phyloP scores from a whole-genome alignment of 306 rosid genomes.

The Castanea mollissima region DNA sequence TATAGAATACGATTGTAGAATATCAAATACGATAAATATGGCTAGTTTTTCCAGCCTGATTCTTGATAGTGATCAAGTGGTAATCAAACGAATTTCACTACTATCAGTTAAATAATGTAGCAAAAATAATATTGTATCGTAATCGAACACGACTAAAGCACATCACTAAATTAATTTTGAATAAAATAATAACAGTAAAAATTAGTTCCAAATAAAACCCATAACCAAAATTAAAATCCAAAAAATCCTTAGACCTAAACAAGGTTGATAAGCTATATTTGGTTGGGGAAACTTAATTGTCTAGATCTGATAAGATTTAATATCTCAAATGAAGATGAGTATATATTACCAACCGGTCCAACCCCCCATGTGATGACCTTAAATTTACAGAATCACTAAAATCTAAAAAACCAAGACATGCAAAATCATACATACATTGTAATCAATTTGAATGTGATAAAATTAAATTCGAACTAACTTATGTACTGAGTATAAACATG shows the following conservation, averaged over 20 bases:
- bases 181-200: neutral
- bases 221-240: constrained; percentile 6
- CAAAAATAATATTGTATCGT: neutral
- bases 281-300: neutral
- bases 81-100: neutral
- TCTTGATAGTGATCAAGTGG: too few relatives aligned
- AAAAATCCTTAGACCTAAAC: neutral
- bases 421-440: neutral
- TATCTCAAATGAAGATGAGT: neutral
- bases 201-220: neutral
- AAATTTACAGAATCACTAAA: neutral
- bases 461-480: too few relatives aligned
- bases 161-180: neutral
- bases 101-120: constrained; percentile 13
- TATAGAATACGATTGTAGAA: neutral
- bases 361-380: constrained; percentile 5
- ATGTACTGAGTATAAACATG: neutral
- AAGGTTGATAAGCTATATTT: neutral
- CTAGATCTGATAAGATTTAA: constrained; percentile 10
- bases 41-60: too few relatives aligned
- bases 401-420: neutral
- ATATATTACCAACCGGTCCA: neutral
- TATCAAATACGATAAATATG: too few relatives aligned
- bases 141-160: too few relatives aligned
- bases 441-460: neutral